Percentiles rank a stretch among this genome's conserved stretches.
phyloP scores from a whole-genome alignment of 768 basidiomycete genomes.

The Mycena vitilis region DNA sequence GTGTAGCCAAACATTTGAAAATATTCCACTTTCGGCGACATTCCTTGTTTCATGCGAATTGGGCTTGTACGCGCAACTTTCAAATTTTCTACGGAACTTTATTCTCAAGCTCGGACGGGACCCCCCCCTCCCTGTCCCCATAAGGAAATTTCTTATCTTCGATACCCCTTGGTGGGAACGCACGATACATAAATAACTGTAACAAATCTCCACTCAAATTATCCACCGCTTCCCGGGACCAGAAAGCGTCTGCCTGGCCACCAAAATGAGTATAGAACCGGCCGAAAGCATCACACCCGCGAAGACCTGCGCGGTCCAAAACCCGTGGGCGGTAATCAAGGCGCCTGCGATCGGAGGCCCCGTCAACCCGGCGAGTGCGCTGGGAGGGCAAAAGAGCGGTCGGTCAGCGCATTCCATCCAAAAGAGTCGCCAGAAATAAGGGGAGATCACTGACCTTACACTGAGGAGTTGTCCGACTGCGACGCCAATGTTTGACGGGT shows the following conservation, averaged over 20 bases:
- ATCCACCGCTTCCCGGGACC: slow-evolving; percentile 10
- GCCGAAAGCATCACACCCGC: slow-evolving; percentile 33
- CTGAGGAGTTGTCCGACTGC: slow-evolving; percentile 36
- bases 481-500: slow-evolving; percentile 35
- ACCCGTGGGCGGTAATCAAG: slow-evolving; percentile 33
- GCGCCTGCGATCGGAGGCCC: slow-evolving; percentile 36
- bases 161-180: too few species aligned
- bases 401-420: neutral
- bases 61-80: too few species aligned
- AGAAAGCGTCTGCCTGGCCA: slow-evolving; percentile 9
- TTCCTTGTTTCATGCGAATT: too few species aligned
- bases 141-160: too few species aligned
- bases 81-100: too few species aligned
- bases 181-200: too few species aligned
- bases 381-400: neutral
- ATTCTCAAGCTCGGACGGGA: too few species aligned
- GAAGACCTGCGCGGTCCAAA: slow-evolving; percentile 34
- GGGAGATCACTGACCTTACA: slow-evolving; percentile 16
- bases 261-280: slow-evolving; percentile 17
- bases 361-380: slow-evolving; percentile 14
- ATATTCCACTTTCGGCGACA: too few species aligned
- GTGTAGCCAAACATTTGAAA: too few species aligned
- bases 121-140: too few species aligned
- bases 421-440: slow-evolving; percentile 2
- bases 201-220: too few species aligned